Base-by-base conservation (phyloP, 495 filamentous ascomycete genomes). In the Aspergillus ellipticus region DNA sequence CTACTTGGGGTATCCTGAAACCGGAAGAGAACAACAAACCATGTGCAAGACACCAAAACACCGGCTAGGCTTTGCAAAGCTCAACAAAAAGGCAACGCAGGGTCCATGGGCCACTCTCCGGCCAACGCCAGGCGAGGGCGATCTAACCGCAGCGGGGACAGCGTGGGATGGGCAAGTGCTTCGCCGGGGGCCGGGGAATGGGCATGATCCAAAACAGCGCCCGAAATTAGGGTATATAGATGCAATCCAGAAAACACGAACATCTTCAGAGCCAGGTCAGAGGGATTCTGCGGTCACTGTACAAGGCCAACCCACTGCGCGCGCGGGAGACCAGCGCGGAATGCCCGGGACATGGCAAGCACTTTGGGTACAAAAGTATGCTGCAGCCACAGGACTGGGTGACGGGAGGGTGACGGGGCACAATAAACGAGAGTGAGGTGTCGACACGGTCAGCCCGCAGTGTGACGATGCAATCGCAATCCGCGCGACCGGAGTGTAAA, bases 31-130 rank as follows among this genome's bases (percentile, higher is more conserved):
- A n/a, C 37, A 48, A 8, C 24, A 55, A 45, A 51, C 45, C 20
- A 19, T 42, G 37, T 51, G 48, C 48, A 50, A 35, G 22, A 16
- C 51, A 55, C 47, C 26, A 60, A 39, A 39, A 55, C 52, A 47
- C 52, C 46, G 20, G 41, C 26, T 50, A 35, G 33, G 24, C 16
- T 51, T 20, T 46, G 49, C 41, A 49, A 56, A 55, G 52, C 49
- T 49, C 35, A 52, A 42, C 19, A 20, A 42, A 51, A n/a, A 42
- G 39, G 24, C 16, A 45, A 45, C 31, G 15, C 55, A 42, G 15
- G 17, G 17, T 51, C 31, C 42, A 53, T 53, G 56, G 43, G 13
- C 13, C 9, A 17, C 8, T 16, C 17, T n/a, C n/a, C n/a, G n/a
- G n/a, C 17, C 9, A 6, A 10, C 24, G 24, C 24, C 24, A 26